phyloP scores from a whole-genome alignment of 73 alveolate genomes.

The Tetrahymena borealis region DNA sequence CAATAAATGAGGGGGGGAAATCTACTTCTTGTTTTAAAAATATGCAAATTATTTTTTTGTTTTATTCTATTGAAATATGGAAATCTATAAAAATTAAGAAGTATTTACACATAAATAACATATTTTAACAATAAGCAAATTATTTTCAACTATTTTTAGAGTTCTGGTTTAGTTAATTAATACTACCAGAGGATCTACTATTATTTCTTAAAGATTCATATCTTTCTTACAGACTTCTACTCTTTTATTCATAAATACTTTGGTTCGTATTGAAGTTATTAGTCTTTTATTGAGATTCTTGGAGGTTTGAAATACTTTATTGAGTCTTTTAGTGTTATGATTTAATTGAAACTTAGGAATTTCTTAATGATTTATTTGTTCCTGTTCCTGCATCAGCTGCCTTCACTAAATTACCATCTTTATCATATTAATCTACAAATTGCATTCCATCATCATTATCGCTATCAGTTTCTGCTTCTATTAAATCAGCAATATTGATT shows the following conservation, averaged over 20 bases:
- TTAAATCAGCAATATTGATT: conserved; percentile 68
- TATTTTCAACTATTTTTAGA: not conserved
- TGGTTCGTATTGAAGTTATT: not conserved
- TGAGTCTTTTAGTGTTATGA: not conserved
- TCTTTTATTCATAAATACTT: not conserved
- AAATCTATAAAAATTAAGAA: too few species aligned
- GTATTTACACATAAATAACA: too few species aligned
- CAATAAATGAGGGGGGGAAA: too few species aligned
- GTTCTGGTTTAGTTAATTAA: not conserved
- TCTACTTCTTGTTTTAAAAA: too few species aligned
- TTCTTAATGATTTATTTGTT: conserved; percentile 15
- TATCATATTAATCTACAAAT: conserved; percentile 36
- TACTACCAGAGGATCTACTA: not conserved
- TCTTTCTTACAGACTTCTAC: not conserved
- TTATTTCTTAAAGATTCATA: not conserved
- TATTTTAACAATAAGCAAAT: not conserved
- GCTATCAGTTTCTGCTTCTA: conserved; percentile 89
- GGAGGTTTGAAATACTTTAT: not conserved
- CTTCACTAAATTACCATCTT: conserved; percentile 18
- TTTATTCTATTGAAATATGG: too few species aligned
- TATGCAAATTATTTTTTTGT: too few species aligned
- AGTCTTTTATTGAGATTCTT: not conserved
- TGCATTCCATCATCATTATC: conserved; percentile 67
- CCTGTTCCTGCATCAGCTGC: conserved; percentile 13
- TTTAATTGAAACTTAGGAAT: not conserved